phyloP scores from a whole-genome alignment of 169 alveolate genomes.

The Babesia sp. region DNA sequence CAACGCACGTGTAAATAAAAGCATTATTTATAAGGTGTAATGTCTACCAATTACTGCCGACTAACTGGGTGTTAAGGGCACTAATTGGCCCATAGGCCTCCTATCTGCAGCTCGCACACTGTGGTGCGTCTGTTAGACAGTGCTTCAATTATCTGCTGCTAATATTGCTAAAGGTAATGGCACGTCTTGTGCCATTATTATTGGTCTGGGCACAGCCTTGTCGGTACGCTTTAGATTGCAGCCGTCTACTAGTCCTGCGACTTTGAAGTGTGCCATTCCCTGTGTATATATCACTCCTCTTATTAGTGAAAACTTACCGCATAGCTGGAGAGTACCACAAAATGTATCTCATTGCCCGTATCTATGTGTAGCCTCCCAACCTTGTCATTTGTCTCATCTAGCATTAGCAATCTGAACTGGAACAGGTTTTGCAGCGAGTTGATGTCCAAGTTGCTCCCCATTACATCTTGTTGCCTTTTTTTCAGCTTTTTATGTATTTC shows the following conservation, averaged over 20 bases:
- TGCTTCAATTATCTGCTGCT: conserved; percentile 24
- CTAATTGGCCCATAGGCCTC: no score
- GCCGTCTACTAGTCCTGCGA: conserved; percentile 48
- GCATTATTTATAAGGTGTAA: no score
- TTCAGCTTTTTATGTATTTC: not conserved
- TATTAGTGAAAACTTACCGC: conserved; percentile 11
- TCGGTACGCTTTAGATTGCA: not conserved
- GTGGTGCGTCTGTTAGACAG: not conserved
- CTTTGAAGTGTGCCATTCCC: conserved; percentile 47
- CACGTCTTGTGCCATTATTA: conserved; percentile 17
- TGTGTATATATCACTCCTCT: not conserved
- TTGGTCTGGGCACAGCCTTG: not conserved
- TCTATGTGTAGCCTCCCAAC: not conserved
- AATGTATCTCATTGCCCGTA: conserved; percentile 9
- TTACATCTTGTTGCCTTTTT: not conserved
- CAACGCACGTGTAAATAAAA: no score
- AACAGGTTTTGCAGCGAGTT: conserved; percentile 6
- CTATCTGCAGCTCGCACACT: not conserved
- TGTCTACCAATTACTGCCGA: no score
- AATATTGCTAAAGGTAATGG: conserved; percentile 52
- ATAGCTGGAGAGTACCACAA: conserved; percentile 11
- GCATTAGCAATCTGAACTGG: conserved; percentile 9
- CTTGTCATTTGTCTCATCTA: not conserved
- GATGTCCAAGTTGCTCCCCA: conserved; percentile 38
- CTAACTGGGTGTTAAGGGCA: no score